Conservation (phyloP, 441 rosid genomes). For the Croton setiger region DNA sequence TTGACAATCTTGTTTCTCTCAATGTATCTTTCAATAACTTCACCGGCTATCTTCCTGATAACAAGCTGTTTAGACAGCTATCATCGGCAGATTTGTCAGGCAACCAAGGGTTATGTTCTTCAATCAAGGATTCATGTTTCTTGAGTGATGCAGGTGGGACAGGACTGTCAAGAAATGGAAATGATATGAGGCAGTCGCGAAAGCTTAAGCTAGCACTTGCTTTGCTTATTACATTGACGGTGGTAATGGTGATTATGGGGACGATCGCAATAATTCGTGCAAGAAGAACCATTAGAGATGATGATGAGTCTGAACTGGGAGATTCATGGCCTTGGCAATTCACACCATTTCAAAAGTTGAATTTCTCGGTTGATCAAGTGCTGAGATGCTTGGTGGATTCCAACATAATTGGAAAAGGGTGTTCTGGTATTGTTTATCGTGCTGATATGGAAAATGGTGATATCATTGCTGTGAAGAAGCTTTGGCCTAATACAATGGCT, state of each 20-base stretch:
- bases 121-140: conserved; percentile 65
- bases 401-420: conserved; percentile 96
- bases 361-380: conserved; percentile 80
- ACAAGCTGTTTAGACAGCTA: conserved; percentile 70
- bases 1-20: conserved; percentile 79
- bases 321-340: conserved; percentile 91
- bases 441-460: conserved; percentile 92
- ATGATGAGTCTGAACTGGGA: conserved; percentile 71
- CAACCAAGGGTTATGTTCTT: conserved; percentile 68
- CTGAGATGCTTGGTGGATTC: conserved; percentile 71
- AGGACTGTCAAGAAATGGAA: conserved; percentile 32
- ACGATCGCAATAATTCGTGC: conserved; percentile 61
- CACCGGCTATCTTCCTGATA: conserved; percentile 89
- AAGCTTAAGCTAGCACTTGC: conserved; percentile 71
- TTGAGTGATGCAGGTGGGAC: conserved; percentile 29
- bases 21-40: conserved; percentile 83
- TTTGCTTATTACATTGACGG: conserved; percentile 59
- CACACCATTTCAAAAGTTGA: conserved; percentile 95
- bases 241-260: conserved; percentile 72
- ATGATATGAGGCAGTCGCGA: conserved; percentile 34
- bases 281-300: conserved; percentile 39
- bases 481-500: conserved; percentile 67
- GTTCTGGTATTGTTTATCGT: conserved; percentile 85
- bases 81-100: conserved; percentile 55
- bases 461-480: conserved; percentile 92